phyloP scores from a whole-genome alignment of 2,329 filamentous ascomycete species.

The Xenosphaeropsis pyriputrescens region DNA sequence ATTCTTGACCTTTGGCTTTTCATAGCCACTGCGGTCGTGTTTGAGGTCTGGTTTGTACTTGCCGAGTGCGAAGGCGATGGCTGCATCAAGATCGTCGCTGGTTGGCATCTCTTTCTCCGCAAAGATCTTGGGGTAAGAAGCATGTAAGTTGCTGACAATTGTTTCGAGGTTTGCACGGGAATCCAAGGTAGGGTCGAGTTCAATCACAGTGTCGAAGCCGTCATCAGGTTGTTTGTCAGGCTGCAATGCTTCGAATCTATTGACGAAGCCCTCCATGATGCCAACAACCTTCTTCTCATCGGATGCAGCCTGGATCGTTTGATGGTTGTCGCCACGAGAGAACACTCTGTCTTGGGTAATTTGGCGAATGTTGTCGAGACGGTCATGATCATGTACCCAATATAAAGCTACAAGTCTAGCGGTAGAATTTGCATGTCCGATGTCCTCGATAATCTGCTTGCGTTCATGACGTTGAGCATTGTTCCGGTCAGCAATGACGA shows the following conservation, averaged over 20 bases:
- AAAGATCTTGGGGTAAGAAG: slow-evolving; percentile 66
- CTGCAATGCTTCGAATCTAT: slow-evolving; percentile 69
- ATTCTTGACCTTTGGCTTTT: no score
- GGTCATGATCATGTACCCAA: slow-evolving; percentile 59
- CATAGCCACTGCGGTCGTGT: slow-evolving; percentile 30
- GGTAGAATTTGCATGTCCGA: slow-evolving; percentile 44
- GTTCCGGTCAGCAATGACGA: slow-evolving; percentile 84
- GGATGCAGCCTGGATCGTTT: slow-evolving; percentile 84
- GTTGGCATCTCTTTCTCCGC: slow-evolving; percentile 45
- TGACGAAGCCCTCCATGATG: slow-evolving; percentile 92
- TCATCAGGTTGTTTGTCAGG: slow-evolving; percentile 55
- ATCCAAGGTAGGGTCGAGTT: slow-evolving; percentile 63
- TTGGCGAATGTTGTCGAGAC: slow-evolving; percentile 57
- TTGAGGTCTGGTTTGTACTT: slow-evolving; percentile 65
- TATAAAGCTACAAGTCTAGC: slow-evolving; percentile 74
- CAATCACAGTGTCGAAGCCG: slow-evolving; percentile 70
- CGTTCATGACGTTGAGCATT: slow-evolving; percentile 84
- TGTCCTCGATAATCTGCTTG: slow-evolving; percentile 71
- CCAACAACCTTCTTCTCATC: slow-evolving; percentile 59
- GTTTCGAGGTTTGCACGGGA: slow-evolving; percentile 79
- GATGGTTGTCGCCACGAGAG: slow-evolving; percentile 84
- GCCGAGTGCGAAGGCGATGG: slow-evolving; percentile 59
- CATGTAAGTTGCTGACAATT: slow-evolving; percentile 55
- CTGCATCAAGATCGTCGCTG: slow-evolving; percentile 60
- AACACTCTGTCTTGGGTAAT: slow-evolving; percentile 70